These are phyloP conservation scores for Astrothelium macrocarpum DNA, from an alignment of 495 filamentous ascomycete species.

Conservation along the genomic window DNA sequence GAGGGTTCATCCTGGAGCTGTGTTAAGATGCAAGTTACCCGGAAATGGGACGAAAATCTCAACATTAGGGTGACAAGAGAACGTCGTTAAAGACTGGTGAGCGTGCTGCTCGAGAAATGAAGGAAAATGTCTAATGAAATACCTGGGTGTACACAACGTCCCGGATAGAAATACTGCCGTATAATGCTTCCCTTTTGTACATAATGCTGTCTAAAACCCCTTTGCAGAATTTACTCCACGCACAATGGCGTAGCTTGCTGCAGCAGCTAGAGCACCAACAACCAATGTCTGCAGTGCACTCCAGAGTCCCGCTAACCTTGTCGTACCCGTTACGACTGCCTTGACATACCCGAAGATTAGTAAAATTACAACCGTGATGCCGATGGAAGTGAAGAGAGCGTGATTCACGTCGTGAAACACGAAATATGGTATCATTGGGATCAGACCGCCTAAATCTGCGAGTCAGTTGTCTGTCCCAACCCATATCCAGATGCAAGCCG, in stretches of 20 bases:
- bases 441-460: conserved; percentile 36
- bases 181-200: background rate
- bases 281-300: conserved; percentile 26
- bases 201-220: background rate
- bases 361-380: conserved; percentile 42
- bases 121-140: background rate
- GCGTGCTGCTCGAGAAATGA: too few relatives aligned
- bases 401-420: conserved; percentile 33
- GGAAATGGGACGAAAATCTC: conserved; percentile 26
- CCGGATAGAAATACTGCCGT: too few relatives aligned
- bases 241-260: conserved; percentile 25
- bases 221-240: conserved; percentile 17
- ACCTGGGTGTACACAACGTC: background rate
- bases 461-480: background rate
- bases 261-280: conserved; percentile 23
- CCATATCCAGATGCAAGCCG: background rate
- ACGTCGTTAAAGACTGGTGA: background rate
- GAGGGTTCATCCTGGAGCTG: conserved; percentile 23
- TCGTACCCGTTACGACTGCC: conserved; percentile 21
- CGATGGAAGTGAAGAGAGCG: conserved; percentile 42
- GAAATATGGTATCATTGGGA: conserved; percentile 52
- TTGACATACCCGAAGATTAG: conserved; percentile 46
- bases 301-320: conserved; percentile 11
- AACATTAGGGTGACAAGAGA: conserved; percentile 7
- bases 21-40: conserved; percentile 24